Percentiles rank a stretch among this genome's conserved stretches.
Conservation (phyloP, 2,329 filamentous ascomycete genomes). For the Ceratocystis harringtonii region DNA sequence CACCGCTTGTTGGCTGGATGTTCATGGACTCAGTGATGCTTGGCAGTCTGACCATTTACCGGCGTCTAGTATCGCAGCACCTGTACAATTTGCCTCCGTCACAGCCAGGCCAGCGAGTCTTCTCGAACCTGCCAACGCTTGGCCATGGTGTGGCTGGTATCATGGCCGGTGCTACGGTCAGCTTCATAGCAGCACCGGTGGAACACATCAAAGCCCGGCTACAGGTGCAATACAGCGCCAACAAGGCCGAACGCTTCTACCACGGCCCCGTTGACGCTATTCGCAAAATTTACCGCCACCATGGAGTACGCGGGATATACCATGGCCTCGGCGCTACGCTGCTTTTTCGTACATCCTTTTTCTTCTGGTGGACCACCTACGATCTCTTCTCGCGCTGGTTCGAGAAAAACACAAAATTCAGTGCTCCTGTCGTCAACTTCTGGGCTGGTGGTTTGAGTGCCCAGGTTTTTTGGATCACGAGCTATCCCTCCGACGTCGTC, state of each 20-base stretch:
- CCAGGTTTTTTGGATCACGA: constrained; percentile 86
- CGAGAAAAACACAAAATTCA: constrained; percentile 50
- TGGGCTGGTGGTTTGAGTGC: constrained; percentile 91
- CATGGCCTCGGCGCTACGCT: constrained; percentile 75
- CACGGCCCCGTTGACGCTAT: constrained; percentile 75
- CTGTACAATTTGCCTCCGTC: constrained; percentile 40
- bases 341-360: constrained; percentile 84
- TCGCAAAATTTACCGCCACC: constrained; percentile 49
- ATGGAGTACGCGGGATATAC: constrained; percentile 70
- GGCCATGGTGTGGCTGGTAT: constrained; percentile 83
- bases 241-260: constrained; percentile 65
- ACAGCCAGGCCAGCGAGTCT: constrained; percentile 11
- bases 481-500: constrained; percentile 82
- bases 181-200: constrained; percentile 81
- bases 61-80: constrained; percentile 64
- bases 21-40: constrained; percentile 91
- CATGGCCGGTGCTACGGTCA: constrained; percentile 76
- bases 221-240: constrained; percentile 81
- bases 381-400: constrained; percentile 63
- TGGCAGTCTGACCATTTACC: constrained; percentile 80
- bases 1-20: constrained; percentile 93
- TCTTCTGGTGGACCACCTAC: constrained; percentile 97
- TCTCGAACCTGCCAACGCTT: constrained; percentile 44
- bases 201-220: constrained; percentile 91
- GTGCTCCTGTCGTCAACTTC: constrained; percentile 76